Conservation (phyloP, 495 filamentous ascomycete species). For the Darksidea phi region DNA sequence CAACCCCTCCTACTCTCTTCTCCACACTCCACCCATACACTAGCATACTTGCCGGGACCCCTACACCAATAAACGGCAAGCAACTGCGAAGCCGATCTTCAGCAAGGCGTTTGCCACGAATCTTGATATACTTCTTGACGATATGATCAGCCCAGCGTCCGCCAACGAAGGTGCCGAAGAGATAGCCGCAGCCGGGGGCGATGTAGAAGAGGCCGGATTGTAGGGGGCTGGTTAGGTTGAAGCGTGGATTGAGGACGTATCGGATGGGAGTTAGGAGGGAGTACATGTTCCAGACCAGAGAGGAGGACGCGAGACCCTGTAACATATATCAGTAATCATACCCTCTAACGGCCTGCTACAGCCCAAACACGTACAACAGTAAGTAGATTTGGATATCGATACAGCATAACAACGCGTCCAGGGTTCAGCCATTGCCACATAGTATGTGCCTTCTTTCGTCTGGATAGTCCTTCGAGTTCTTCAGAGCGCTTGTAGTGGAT, state of each 20-base stretch:
- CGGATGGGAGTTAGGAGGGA: conserved; percentile 70
- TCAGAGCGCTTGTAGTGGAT: conserved; percentile 58
- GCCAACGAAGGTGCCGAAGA: conserved; percentile 67
- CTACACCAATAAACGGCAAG: conserved; percentile 57
- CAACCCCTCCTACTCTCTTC: conserved; percentile 62
- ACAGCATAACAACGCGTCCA: conserved; percentile 57
- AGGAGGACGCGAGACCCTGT: conserved; percentile 55
- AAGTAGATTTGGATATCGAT: conserved; percentile 64
- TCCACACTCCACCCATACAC: conserved; percentile 74
- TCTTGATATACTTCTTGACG: conserved; percentile 62
- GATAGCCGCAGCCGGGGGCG: conserved; percentile 68
- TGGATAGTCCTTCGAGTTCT: conserved; percentile 53
- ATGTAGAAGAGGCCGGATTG: conserved; percentile 71
- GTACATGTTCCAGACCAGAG: conserved; percentile 73
- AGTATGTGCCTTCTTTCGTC: conserved; percentile 49
- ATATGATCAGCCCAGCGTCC: conserved; percentile 68
- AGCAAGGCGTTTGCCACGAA: conserved; percentile 60
- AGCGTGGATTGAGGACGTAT: conserved; percentile 71
- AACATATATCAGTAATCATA: neutral
- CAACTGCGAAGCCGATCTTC: conserved; percentile 68
- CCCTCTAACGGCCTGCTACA: too few relatives aligned
- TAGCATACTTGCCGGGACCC: conserved; percentile 65
- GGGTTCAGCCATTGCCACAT: conserved; percentile 64
- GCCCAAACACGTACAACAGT: conserved; percentile 43
- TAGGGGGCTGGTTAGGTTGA: conserved; percentile 64